phyloP scores from a whole-genome alignment of 2,329 filamentous ascomycete species.

The Alternaria gaisen region DNA sequence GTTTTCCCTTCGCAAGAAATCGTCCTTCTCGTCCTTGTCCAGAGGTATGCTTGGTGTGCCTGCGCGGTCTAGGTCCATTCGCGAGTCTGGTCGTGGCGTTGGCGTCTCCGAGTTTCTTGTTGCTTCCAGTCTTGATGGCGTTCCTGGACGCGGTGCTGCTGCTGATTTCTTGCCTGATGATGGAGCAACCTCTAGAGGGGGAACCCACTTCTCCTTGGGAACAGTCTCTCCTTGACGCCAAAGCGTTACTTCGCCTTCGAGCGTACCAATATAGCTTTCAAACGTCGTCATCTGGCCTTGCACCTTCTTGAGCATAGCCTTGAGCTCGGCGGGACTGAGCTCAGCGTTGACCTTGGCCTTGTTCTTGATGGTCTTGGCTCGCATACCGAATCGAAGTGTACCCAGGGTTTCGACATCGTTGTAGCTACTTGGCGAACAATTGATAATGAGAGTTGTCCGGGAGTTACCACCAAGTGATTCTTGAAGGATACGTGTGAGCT shows the following conservation, averaged over 20 bases:
- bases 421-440: constrained; percentile 98
- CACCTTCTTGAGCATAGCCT: constrained; percentile 89
- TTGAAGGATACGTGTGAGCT: constrained; percentile 95
- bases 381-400: constrained; percentile 91
- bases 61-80: constrained; percentile 77
- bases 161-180: constrained; percentile 59
- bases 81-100: constrained; percentile 65
- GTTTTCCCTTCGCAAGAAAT: constrained; percentile 93
- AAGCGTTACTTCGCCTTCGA: constrained; percentile 84
- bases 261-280: constrained; percentile 81
- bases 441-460: constrained; percentile 97
- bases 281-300: constrained; percentile 89
- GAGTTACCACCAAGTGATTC: constrained; percentile 98
- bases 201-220: constrained; percentile 87
- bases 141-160: constrained; percentile 65
- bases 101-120: constrained; percentile 55
- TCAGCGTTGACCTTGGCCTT: constrained; percentile 99
- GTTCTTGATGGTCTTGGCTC: constrained; percentile 99
- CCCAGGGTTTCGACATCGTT: constrained; percentile 95
- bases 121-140: constrained; percentile 64
- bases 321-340: constrained; percentile 93
- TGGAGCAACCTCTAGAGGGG: constrained; percentile 67
- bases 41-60: constrained; percentile 87
- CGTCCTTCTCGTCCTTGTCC: constrained; percentile 96
- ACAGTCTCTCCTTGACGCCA: constrained; percentile 92